Evolutionary conservation across 148 eudicot species (phyloP).

Genomic region (Salicornia ramosissima): DNA sequence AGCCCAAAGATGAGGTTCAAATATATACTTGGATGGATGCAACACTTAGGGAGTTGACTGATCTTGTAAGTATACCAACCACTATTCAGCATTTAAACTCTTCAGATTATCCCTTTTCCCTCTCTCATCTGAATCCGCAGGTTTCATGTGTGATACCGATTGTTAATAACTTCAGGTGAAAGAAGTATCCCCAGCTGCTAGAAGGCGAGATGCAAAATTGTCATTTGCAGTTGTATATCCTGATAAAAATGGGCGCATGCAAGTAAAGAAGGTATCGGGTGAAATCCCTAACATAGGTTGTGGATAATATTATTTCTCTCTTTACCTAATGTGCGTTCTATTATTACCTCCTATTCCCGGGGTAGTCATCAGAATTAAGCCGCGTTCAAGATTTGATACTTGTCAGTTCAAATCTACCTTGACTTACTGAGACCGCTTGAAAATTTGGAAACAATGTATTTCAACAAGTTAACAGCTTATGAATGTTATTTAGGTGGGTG

Average conservation of each 20-base stretch:
- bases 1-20: slow-evolving; percentile 98
- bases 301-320: not conserved
- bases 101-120: not conserved
- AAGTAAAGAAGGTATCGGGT: slow-evolving; percentile 33
- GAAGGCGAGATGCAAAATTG: slow-evolving; percentile 48
- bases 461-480: slow-evolving; percentile 12
- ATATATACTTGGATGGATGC: slow-evolving; percentile 99
- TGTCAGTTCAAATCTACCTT: too few relatives aligned
- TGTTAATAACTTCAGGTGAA: slow-evolving; percentile 33
- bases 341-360: too few relatives aligned
- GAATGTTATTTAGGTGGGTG: slow-evolving; percentile 32
- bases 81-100: not conserved
- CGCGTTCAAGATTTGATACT: too few relatives aligned
- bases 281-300: not conserved
- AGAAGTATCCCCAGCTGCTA: slow-evolving; percentile 46
- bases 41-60: slow-evolving; percentile 88
- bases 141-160: slow-evolving; percentile 2
- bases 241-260: slow-evolving; percentile 43
- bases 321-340: too few relatives aligned
- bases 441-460: too few relatives aligned
- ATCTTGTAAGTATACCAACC: slow-evolving; percentile 52
- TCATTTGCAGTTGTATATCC: slow-evolving; percentile 54
- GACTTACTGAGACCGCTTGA: too few relatives aligned
- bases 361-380: too few relatives aligned
- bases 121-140: not conserved